These are phyloP conservation scores for Fusarium gaditjirri DNA, from an alignment of 2,329 filamentous ascomycete genomes.

Conservation along the genomic window DNA sequence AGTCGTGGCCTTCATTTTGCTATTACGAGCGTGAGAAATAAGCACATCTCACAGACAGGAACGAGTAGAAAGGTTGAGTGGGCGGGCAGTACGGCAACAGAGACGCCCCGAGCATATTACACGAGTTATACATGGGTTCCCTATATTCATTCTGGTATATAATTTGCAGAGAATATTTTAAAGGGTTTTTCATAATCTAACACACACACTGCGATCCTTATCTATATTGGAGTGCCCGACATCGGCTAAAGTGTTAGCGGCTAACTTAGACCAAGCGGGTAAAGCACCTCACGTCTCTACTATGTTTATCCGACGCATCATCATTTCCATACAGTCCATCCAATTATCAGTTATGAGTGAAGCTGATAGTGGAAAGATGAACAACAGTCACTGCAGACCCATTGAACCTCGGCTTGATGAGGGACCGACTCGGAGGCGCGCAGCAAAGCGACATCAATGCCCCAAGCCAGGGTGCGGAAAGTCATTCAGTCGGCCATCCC, in stretches of 20 bases:
- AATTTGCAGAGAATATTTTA: too few relatives aligned
- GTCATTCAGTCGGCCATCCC: background rate
- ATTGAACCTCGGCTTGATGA: background rate
- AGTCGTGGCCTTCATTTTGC: too few relatives aligned
- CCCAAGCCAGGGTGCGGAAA: background rate
- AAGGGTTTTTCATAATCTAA: too few relatives aligned
- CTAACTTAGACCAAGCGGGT: background rate
- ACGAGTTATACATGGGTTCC: too few relatives aligned
- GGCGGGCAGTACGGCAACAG: too few relatives aligned
- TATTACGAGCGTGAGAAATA: too few relatives aligned
- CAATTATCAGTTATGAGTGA: rapidly evolving
- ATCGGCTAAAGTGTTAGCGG: background rate
- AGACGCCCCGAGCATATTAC: too few relatives aligned
- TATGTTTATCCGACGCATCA: background rate
- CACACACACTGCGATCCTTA: too few relatives aligned
- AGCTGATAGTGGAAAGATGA: rapidly evolving
- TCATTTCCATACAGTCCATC: background rate
- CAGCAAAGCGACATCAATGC: background rate
- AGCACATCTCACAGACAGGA: too few relatives aligned
- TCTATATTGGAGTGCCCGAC: too few relatives aligned
- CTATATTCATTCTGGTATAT: too few relatives aligned
- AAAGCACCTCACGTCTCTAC: background rate
- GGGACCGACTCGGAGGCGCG: background rate
- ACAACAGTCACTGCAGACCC: rapidly evolving
- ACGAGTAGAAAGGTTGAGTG: too few relatives aligned